Evolutionary conservation across 2,329 filamentous ascomycete genomes (phyloP).

Genomic region (Ambrosiella cleistominuta): DNA sequence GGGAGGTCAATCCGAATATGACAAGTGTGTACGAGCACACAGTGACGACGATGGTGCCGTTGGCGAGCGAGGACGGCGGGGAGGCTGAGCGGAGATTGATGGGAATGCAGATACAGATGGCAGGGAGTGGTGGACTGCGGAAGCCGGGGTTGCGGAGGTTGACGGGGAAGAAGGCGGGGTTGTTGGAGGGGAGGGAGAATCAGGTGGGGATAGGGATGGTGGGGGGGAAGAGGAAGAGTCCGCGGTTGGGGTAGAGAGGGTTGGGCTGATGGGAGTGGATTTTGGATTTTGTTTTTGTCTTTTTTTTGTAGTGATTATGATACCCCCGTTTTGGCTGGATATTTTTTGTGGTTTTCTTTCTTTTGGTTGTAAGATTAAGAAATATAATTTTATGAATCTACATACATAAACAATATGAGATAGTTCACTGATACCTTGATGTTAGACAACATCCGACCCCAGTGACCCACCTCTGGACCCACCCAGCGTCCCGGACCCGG

Average conservation of each 20-base stretch:
- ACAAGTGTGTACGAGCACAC: conserved; percentile 5
- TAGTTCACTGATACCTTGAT: background rate
- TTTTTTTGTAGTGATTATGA: conserved; percentile 5
- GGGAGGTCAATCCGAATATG: conserved; percentile 36
- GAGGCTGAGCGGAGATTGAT: background rate
- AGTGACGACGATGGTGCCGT: conserved; percentile 8
- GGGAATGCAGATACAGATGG: background rate
- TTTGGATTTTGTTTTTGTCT: background rate
- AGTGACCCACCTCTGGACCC: background rate
- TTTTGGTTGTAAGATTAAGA: background rate
- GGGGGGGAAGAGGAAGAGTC: background rate
- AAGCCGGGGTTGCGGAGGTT: background rate
- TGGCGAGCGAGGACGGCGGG: conserved; percentile 1
- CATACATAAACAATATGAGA: no score
- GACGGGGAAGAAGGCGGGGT: conserved; percentile 9
- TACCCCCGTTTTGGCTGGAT: conserved; percentile 5
- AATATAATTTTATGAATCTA: background rate
- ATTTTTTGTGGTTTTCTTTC: background rate
- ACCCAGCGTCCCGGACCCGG: background rate
- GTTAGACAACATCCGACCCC: background rate
- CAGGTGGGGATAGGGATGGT: background rate
- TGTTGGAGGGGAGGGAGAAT: conserved; percentile 10
- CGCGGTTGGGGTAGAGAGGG: background rate
- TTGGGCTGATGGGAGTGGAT: background rate
- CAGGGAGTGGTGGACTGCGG: background rate